Conservation (phyloP, 331 rosid genomes). For the Rhamnella rubrinervis region DNA sequence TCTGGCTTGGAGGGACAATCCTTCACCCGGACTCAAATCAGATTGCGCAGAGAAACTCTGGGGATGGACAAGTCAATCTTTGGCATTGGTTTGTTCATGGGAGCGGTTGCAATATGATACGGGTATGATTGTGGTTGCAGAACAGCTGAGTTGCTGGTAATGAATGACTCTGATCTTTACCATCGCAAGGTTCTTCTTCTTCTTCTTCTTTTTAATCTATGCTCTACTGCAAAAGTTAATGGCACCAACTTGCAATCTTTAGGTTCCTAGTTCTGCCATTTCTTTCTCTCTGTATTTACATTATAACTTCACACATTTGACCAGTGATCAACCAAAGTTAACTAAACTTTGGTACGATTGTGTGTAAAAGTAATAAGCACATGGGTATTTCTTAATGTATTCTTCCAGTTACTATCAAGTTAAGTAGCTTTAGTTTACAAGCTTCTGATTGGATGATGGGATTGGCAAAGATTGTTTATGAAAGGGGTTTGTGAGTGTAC, state of each 20-base stretch:
- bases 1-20: slow-evolving; percentile 57
- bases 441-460: neutral
- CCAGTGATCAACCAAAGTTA: too few relatives aligned
- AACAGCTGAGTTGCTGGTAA: slow-evolving; percentile 71
- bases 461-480: neutral
- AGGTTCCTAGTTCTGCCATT: too few relatives aligned
- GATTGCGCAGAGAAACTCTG: slow-evolving; percentile 59
- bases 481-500: neutral
- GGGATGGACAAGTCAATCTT: slow-evolving; percentile 88
- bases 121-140: slow-evolving; percentile 73
- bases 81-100: slow-evolving; percentile 85
- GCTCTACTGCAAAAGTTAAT: neutral
- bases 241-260: too few relatives aligned
- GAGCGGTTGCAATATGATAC: slow-evolving; percentile 75
- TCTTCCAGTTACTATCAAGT: neutral
- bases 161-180: slow-evolving; percentile 79
- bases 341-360: too few relatives aligned
- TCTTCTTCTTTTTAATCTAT: neutral
- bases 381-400: neutral
- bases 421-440: neutral
- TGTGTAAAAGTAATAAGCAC: too few relatives aligned
- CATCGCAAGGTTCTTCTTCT: slow-evolving; percentile 65
- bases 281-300: too few relatives aligned
- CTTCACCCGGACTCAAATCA: slow-evolving; percentile 84
- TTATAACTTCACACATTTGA: too few relatives aligned